Evolutionary conservation across 306 rosid genomes (phyloP).

Genomic region (Rosa rugosa): DNA sequence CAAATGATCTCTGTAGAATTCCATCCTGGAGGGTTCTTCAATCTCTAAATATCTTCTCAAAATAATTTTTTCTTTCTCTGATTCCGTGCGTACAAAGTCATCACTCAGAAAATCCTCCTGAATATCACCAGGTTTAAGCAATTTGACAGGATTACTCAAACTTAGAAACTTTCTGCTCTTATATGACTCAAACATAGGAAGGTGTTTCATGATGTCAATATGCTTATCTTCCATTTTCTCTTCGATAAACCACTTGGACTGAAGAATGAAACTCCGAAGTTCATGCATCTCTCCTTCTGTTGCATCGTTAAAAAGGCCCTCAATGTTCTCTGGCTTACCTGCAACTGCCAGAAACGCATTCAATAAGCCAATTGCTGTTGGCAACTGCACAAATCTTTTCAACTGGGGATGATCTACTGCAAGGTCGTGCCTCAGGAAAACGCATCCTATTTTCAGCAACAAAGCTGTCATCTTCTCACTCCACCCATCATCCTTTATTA

Average conservation of each 20-base stretch:
- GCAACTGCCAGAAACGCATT: constrained; percentile 80
- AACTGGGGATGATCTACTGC: constrained; percentile 79
- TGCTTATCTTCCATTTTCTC: constrained; percentile 62
- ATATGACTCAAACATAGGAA: constrained; percentile 87
- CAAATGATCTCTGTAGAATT: constrained; percentile 81
- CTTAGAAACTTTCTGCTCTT: constrained; percentile 73
- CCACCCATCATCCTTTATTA: constrained; percentile 92
- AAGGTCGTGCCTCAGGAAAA: constrained; percentile 72
- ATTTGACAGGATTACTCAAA: constrained; percentile 76
- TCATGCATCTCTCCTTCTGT: constrained; percentile 94
- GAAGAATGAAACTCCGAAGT: constrained; percentile 90
- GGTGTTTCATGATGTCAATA: constrained; percentile 61
- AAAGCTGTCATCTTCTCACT: constrained; percentile 92
- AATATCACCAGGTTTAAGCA: constrained; percentile 80
- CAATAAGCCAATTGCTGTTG: constrained; percentile 75
- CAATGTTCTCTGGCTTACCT: constrained; percentile 61
- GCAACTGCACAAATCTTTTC: constrained; percentile 71
- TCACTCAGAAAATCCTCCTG: constrained; percentile 76
- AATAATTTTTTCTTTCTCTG: constrained; percentile 73
- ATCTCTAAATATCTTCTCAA: constrained; percentile 66
- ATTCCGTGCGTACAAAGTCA: constrained; percentile 76
- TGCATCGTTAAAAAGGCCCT: constrained; percentile 63
- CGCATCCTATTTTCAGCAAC: constrained; percentile 79
- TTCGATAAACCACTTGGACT: constrained; percentile 91
- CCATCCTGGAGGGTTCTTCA: constrained; percentile 72